Conservation (phyloP, 805 yeast genomes). For the Metschnikowia reukaufii region DNA sequence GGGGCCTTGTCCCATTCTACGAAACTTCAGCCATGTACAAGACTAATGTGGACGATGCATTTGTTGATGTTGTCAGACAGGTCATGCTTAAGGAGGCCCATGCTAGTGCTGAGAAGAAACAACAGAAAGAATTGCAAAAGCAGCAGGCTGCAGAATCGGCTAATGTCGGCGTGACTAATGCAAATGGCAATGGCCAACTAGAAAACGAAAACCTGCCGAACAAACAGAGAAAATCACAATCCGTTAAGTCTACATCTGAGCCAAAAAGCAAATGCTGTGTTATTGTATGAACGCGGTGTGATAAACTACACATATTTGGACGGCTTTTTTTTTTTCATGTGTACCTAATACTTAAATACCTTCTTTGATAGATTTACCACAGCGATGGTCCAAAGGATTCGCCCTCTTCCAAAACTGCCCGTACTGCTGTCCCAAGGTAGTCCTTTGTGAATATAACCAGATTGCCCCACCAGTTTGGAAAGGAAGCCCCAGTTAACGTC, state of each 20-base stretch:
- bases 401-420: constrained; percentile 9
- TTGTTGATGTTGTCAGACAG: constrained; percentile 84
- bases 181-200: constrained; percentile 4
- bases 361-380: constrained; percentile 6
- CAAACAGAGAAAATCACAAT: constrained; percentile 16
- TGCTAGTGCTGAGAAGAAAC: constrained; percentile 44
- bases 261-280: constrained; percentile 20
- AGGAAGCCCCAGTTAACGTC: constrained; percentile 10
- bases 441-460: constrained; percentile 11
- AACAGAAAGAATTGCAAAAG: constrained; percentile 42
- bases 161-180: constrained; percentile 4
- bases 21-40: constrained; percentile 92
- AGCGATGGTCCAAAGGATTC: constrained; percentile 13
- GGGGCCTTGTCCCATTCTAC: constrained; percentile 91
- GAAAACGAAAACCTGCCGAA: constrained; percentile 12
- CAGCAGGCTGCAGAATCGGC: constrained; percentile 28
- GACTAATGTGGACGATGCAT: constrained; percentile 88
- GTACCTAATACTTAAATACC: constrained; percentile 4
- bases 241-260: constrained; percentile 11
- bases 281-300: constrained; percentile 12
- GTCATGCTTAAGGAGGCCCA: constrained; percentile 74
- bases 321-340: background rate
- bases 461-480: constrained; percentile 12
- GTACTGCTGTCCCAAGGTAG: constrained; percentile 10
- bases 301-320: background rate